Conservation (phyloP, 2,329 filamentous ascomycete genomes). For the Sporothrix variecibatus region DNA sequence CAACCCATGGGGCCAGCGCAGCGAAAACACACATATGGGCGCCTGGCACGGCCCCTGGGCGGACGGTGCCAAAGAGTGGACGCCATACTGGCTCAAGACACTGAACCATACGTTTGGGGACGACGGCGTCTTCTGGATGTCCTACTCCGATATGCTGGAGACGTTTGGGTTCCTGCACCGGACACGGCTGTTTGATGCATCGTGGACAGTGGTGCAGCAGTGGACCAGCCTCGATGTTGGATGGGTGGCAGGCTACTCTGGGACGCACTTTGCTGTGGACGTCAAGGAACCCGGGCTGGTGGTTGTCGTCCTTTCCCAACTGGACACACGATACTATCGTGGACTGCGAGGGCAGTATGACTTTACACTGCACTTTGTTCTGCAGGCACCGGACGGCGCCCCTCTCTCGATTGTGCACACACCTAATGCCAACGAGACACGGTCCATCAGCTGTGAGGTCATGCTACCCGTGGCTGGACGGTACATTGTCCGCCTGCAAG, state of each 20-base stretch:
- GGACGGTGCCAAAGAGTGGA: slow-evolving; percentile 75
- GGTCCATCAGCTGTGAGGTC: slow-evolving; percentile 72
- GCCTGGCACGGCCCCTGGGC: slow-evolving; percentile 76
- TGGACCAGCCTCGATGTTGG: slow-evolving; percentile 48
- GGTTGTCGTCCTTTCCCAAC: slow-evolving; percentile 48
- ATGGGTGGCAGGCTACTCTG: slow-evolving; percentile 49
- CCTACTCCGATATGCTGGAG: slow-evolving; percentile 47
- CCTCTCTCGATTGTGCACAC: slow-evolving; percentile 38
- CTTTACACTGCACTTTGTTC: slow-evolving; percentile 47
- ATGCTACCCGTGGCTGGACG: slow-evolving; percentile 64
- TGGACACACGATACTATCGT: slow-evolving; percentile 50
- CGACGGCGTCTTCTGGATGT: slow-evolving; percentile 59
- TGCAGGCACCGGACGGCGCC: neutral
- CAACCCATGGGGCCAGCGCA: slow-evolving; percentile 70
- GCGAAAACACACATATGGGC: slow-evolving; percentile 38
- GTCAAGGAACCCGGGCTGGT: slow-evolving; percentile 45
- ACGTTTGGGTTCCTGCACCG: slow-evolving; percentile 49
- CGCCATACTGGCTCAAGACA: slow-evolving; percentile 68
- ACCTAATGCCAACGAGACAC: slow-evolving; percentile 36
- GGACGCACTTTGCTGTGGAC: slow-evolving; percentile 47
- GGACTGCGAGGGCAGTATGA: slow-evolving; percentile 49
- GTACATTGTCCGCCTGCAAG: slow-evolving; percentile 69
- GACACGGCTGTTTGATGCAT: slow-evolving; percentile 49
- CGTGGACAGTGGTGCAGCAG: slow-evolving; percentile 49
- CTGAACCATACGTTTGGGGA: slow-evolving; percentile 68